Base-by-base conservation (phyloP, 768 basidiomycete genomes). In the Suillus brevipes region DNA sequence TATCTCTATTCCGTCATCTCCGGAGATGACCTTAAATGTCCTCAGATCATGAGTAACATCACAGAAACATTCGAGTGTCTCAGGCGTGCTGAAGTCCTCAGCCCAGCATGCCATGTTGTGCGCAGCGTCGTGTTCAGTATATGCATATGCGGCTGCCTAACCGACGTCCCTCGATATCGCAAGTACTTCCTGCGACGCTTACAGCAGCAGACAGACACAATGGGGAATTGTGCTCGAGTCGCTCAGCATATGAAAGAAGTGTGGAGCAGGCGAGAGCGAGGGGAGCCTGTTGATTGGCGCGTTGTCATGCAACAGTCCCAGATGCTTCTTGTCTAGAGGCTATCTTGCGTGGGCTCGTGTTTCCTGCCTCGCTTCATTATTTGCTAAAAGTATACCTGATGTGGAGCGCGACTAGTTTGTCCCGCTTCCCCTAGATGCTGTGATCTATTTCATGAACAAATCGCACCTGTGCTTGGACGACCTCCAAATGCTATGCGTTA, bases 101-200 rank as follows among this genome's bases (percentile, higher is more conserved):
- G 68, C 53, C 77, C 81, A 50, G 78, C 82, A 53, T 81, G 83
- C 42, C 81, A 84, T 13, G 89, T 93, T 37, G 84, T 92, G 64
- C 82, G 92, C 47, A 91, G 88, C 77, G 92, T 91, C 31, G 91
- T 93, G 70, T 93, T 93, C 69, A 84, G 85, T 53, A 87, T 91
- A 64, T 92, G 88, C 70, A 83, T 94, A 60, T 85, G 85, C 66
- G 91, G 91, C 1, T 87, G 84, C 67, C 81, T 93, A 60, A 87
- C 89, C 65, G 85, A 87, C 72, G 78, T 84, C 59, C 64, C 34
- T 5, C 62, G 61, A 1, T 78, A 87, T 63, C 83, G 82, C 59
- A 40, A 65, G 1, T 78, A 80, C 67, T 78, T 93, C 13, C 68
- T 76, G 25, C 68, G 68, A 9, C 77, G 83, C 59, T 78, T 94